phyloP scores from a whole-genome alignment of 768 basidiomycete genomes.

The Paxillus rubicundulus region DNA sequence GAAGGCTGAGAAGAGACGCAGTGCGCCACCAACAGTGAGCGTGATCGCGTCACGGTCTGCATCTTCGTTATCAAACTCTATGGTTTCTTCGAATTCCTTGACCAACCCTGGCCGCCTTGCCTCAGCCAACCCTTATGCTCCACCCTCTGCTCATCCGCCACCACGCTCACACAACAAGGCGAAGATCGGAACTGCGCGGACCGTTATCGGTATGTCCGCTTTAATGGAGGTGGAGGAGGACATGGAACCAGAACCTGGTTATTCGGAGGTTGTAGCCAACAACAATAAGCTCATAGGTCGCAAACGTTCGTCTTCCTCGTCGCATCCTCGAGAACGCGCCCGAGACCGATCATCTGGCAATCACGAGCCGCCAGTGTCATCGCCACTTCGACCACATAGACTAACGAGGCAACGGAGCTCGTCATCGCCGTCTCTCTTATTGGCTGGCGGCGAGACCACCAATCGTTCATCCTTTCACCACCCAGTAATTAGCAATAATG shows the following conservation, averaged over 20 bases:
- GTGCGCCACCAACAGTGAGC: conserved; percentile 11
- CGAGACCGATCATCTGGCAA: conserved; percentile 3
- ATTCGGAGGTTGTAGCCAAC: neutral
- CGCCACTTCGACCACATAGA: conserved; percentile 23
- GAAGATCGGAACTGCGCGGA: conserved; percentile 37
- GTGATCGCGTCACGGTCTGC: conserved; percentile 21
- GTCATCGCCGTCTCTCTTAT: conserved; percentile 28
- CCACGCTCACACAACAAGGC: conserved; percentile 23
- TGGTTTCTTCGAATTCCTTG: conserved; percentile 5
- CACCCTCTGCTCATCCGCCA: conserved; percentile 13
- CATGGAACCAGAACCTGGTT: conserved; percentile 20
- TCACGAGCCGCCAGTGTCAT: conserved; percentile 22
- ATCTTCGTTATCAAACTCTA: conserved; percentile 12
- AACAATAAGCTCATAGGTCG: conserved; percentile 8
- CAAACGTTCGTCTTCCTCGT: conserved; percentile 14
- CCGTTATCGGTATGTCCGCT: conserved; percentile 53
- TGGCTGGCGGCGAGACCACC: conserved; percentile 3
- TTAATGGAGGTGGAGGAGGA: conserved; percentile 55
- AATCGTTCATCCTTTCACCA: conserved; percentile 1
- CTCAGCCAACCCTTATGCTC: neutral
- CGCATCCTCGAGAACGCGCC: conserved; percentile 11
- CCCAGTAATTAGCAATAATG: neutral
- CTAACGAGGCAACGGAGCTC: conserved; percentile 29
- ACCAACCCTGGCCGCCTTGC: neutral
- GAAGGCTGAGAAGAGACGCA: conserved; percentile 21